Percentiles rank a stretch among this genome's conserved stretches.
These are phyloP conservation scores for Cladosporium sp. DNA, from an alignment of 2,329 filamentous ascomycete genomes.

Conservation along the genomic window DNA sequence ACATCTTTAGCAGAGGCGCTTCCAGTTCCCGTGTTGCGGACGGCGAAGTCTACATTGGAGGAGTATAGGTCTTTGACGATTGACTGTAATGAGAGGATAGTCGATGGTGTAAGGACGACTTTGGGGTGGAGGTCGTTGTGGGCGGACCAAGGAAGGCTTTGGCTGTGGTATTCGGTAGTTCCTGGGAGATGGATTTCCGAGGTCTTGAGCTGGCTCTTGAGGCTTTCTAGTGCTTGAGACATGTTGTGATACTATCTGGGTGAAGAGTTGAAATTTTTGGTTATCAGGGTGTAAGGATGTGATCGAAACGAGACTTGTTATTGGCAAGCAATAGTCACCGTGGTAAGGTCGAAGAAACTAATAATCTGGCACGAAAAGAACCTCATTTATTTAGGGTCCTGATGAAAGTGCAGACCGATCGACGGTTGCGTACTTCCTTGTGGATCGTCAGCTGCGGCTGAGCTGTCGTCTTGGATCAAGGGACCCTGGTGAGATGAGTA, in stretches of 20 bases:
- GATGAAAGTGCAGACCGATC: too few species aligned
- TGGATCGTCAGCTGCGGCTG: too few species aligned
- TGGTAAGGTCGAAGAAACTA: too few species aligned
- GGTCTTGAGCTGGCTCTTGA: slow-evolving; percentile 7
- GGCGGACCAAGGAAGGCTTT: slow-evolving; percentile 29
- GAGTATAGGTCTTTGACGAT: slow-evolving; percentile 31
- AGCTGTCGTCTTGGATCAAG: too few species aligned
- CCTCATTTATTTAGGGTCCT: too few species aligned
- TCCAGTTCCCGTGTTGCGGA: slow-evolving; percentile 36
- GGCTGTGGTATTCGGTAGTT: slow-evolving; percentile 14
- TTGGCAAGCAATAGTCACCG: too few species aligned
- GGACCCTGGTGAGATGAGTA: too few species aligned
- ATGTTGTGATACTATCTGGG: not conserved
- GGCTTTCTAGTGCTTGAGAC: not conserved
- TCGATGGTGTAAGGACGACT: slow-evolving; percentile 33
- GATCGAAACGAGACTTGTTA: too few species aligned
- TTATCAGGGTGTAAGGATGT: too few species aligned
- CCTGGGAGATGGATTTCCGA: slow-evolving; percentile 14
- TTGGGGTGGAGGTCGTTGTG: slow-evolving; percentile 32
- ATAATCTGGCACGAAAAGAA: too few species aligned
- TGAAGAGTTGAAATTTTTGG: too few species aligned
- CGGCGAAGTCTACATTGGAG: slow-evolving; percentile 34
- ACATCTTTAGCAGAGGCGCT: slow-evolving; percentile 36
- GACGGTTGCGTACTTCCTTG: too few species aligned
- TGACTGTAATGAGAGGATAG: slow-evolving; percentile 28